Conservation (phyloP, 768 basidiomycete species). For the Amanita pallidorosea region DNA sequence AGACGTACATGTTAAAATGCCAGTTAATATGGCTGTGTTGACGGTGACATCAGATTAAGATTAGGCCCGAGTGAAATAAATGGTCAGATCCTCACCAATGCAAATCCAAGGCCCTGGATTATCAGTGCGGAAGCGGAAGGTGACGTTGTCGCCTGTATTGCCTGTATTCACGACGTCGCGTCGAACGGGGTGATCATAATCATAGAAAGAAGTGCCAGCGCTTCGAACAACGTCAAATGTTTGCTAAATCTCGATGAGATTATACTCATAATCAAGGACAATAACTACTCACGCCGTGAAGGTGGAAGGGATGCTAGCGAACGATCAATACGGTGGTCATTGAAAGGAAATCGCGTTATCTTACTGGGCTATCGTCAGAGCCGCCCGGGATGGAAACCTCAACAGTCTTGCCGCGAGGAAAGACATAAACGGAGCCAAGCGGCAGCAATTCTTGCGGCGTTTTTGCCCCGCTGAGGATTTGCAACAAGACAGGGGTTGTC, state of each 20-base stretch:
- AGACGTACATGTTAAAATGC: slow-evolving; percentile 31
- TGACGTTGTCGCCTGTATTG: slow-evolving; percentile 22
- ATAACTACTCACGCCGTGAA: slow-evolving; percentile 20
- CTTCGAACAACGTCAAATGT: slow-evolving; percentile 33
- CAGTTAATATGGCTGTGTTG: slow-evolving; percentile 39
- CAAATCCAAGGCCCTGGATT: slow-evolving; percentile 43
- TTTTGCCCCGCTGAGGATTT: slow-evolving; percentile 44
- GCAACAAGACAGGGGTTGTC: slow-evolving; percentile 41
- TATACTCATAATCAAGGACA: neutral
- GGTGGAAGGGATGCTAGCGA: slow-evolving; percentile 27
- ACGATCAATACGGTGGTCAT: neutral
- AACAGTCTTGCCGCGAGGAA: slow-evolving; percentile 31
- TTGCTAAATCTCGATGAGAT: slow-evolving; percentile 18
- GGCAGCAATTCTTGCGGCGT: slow-evolving; percentile 39
- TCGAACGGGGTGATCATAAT: slow-evolving; percentile 41
- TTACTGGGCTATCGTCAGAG: slow-evolving; percentile 1
- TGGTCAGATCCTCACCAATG: slow-evolving; percentile 26
- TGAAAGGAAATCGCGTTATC: neutral
- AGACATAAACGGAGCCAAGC: slow-evolving; percentile 30
- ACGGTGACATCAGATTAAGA: neutral
- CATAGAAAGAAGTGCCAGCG: slow-evolving; percentile 24
- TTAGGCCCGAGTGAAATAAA: neutral
- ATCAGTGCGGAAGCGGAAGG: slow-evolving; percentile 39
- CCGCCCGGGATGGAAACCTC: slow-evolving; percentile 9
- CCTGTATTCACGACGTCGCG: slow-evolving; percentile 36